These are phyloP conservation scores for Coniochaeta sp. DNA, from an alignment of 2,329 filamentous ascomycete species.

Conservation along the genomic window DNA sequence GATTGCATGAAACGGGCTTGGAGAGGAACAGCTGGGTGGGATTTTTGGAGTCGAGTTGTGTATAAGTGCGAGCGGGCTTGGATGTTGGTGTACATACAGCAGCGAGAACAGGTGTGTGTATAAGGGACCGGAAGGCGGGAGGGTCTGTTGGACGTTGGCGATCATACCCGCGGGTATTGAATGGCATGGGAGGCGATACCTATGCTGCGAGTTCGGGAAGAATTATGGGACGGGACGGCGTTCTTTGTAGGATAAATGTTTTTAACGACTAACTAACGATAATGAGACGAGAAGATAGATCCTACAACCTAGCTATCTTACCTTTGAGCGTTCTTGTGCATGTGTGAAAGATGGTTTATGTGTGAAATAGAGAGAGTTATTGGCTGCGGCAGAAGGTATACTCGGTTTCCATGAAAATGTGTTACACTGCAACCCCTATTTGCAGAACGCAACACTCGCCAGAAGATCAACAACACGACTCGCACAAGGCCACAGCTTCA, in stretches of 20 bases:
- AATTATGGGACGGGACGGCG: not conserved
- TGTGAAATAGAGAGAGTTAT: not conserved
- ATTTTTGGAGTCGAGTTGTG: no score
- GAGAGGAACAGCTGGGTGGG: not conserved
- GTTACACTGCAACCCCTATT: not conserved
- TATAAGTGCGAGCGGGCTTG: not conserved
- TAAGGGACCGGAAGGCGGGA: not conserved
- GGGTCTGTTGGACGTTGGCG: not conserved
- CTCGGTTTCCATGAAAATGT: not conserved
- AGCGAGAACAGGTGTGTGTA: not conserved
- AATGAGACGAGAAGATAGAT: not conserved
- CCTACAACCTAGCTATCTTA: not conserved
- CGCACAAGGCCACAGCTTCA: not conserved
- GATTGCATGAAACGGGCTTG: not conserved
- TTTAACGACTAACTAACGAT: not conserved
- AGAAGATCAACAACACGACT: not conserved
- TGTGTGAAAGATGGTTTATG: not conserved
- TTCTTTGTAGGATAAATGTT: not conserved
- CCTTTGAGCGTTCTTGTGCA: not conserved
- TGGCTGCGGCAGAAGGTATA: conserved; percentile 2
- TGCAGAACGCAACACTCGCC: not conserved
- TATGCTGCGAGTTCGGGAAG: not conserved
- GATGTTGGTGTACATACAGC: not conserved
- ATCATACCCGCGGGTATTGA: not conserved
- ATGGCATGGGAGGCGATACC: not conserved